Conservation (phyloP, 306 rosid genomes). For the Cercis canadensis region DNA sequence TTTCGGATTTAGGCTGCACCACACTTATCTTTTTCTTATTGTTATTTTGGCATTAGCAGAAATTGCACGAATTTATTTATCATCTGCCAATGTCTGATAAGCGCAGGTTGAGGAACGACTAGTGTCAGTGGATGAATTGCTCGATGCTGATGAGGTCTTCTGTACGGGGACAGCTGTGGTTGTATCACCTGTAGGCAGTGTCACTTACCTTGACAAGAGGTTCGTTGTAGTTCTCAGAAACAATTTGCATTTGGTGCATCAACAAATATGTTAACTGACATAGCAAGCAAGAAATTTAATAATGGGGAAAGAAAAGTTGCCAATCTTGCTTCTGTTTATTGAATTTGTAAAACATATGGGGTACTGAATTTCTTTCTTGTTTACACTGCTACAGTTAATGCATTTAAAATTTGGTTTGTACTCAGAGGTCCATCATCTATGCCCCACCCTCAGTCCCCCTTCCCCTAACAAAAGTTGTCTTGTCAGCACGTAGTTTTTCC, state of each 20-base stretch:
- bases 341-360: not conserved
- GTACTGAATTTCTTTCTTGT: not conserved
- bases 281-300: not conserved
- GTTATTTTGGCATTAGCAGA: constrained; percentile 18
- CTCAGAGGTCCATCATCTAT: not conserved
- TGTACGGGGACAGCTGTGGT: constrained; percentile 99
- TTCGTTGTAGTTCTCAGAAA: constrained; percentile 31
- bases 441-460: not conserved
- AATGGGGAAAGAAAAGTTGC: not conserved
- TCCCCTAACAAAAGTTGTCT: too few relatives aligned
- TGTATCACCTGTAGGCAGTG: constrained; percentile 95
- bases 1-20: constrained; percentile 8
- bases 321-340: not conserved
- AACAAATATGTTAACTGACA: constrained; percentile 3
- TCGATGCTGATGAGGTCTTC: constrained; percentile 94
- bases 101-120: constrained; percentile 92
- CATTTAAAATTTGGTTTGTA: not conserved
- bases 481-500: too few relatives aligned
- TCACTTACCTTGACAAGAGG: constrained; percentile 79
- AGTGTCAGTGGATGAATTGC: constrained; percentile 86
- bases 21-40: not conserved
- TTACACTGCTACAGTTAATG: too few relatives aligned
- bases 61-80: constrained; percentile 1
- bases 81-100: constrained; percentile 22
- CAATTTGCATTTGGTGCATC: constrained; percentile 28